Percentiles rank a stretch among this genome's conserved stretches.
These are phyloP conservation scores for Letharia columbiana DNA, from an alignment of 495 filamentous ascomycete species.

Conservation along the genomic window DNA sequence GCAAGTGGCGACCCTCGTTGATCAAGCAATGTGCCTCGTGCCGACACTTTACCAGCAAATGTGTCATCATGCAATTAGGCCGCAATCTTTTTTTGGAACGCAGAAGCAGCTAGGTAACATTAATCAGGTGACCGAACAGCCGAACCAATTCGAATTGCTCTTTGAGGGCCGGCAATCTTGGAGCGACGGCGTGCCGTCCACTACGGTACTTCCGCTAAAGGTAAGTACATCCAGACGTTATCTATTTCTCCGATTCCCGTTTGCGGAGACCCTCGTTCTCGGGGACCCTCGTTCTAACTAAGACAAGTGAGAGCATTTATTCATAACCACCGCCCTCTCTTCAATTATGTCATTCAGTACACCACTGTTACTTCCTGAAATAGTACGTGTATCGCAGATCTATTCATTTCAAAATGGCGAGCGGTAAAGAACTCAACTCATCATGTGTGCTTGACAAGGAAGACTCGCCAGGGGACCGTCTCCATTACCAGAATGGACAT, in stretches of 20 bases:
- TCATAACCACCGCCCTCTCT: conserved; percentile 3
- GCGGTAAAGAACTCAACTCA: conserved; percentile 17
- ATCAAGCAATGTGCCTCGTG: not conserved
- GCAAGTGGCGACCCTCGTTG: not conserved
- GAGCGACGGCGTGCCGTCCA: not conserved
- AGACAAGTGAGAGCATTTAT: not conserved
- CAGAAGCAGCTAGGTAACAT: not conserved
- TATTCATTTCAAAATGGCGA: conserved; percentile 12
- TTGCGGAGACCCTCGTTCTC: not conserved
- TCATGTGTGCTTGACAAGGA: conserved; percentile 3
- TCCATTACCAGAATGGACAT: conserved; percentile 1
- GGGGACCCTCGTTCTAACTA: not conserved
- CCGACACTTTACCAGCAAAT: not conserved
- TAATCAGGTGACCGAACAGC: not conserved
- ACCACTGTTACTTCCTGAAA: not conserved
- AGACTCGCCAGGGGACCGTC: conserved; percentile 9
- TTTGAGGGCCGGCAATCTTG: not conserved
- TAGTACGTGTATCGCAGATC: not conserved
- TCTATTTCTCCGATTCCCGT: too few species aligned
- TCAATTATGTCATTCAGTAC: conserved; percentile 2
- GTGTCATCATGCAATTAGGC: not conserved
- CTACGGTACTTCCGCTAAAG: too few species aligned
- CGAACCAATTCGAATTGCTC: not conserved
- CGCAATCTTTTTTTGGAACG: not conserved
- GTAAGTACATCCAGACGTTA: too few species aligned